Percentiles rank a stretch among this genome's conserved stretches.
phyloP scores from a whole-genome alignment of 2,329 filamentous ascomycete genomes.

The Torrubiella hemipterigena region DNA sequence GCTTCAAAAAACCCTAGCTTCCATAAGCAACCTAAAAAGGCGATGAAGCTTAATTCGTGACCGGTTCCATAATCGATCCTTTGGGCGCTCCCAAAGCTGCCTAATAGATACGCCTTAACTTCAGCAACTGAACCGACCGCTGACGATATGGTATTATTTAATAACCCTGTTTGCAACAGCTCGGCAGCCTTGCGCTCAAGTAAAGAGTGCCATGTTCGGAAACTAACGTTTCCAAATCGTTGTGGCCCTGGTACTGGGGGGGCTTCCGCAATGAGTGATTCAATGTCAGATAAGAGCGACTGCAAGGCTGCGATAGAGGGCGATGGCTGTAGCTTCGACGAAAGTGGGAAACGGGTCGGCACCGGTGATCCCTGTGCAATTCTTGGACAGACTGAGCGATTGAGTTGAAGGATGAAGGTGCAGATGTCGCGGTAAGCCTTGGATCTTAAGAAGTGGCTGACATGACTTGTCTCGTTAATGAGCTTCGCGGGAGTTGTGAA shows the following conservation, averaged over 20 bases:
- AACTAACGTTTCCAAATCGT: constrained; percentile 86
- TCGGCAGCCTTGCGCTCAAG: constrained; percentile 45
- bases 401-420: constrained; percentile 80
- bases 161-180: constrained; percentile 15
- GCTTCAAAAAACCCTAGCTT: constrained; percentile 70
- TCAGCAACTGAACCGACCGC: constrained; percentile 45
- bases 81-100: constrained; percentile 78
- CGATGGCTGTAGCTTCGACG: constrained; percentile 24
- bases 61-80: constrained; percentile 92
- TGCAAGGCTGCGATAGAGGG: constrained; percentile 53
- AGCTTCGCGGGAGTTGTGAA: constrained; percentile 64
- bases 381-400: constrained; percentile 70
- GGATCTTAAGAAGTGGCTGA: constrained; percentile 66
- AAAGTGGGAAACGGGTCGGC: constrained; percentile 28
- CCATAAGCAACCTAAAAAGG: constrained; percentile 84
- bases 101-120: constrained; percentile 67
- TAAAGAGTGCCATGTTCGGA: constrained; percentile 69
- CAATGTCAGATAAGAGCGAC: constrained; percentile 51
- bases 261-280: constrained; percentile 58
- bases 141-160: constrained; percentile 17
- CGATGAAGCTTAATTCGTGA: constrained; percentile 88
- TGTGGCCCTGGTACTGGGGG: constrained; percentile 79
- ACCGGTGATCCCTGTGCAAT: constrained; percentile 23
- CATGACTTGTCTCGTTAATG: constrained; percentile 78
- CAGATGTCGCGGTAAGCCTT: constrained; percentile 80